Percentiles rank a stretch among this genome's conserved stretches.
Conservation (phyloP, 2,329 filamentous ascomycete genomes). For the Diaporthe nobilis region DNA sequence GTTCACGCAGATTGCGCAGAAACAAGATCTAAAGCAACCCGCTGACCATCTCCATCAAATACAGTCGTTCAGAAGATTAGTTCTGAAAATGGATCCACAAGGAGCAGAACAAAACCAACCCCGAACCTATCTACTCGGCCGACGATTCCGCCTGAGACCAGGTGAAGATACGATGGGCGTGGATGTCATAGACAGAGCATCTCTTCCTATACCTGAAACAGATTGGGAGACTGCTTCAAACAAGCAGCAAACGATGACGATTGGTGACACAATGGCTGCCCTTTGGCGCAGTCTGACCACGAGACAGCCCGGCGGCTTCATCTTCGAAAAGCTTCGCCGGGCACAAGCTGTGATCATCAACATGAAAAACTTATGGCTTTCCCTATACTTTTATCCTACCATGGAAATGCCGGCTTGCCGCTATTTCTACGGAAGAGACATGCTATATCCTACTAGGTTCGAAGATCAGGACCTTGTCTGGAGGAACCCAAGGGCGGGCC, state of each 20-base stretch:
- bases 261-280: not conserved
- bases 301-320: conserved; percentile 1
- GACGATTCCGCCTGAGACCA: too few relatives aligned
- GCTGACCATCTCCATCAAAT: too few relatives aligned
- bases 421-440: not conserved
- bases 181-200: not conserved
- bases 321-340: not conserved
- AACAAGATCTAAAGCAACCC: too few relatives aligned
- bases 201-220: not conserved
- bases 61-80: too few relatives aligned
- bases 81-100: too few relatives aligned
- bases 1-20: too few relatives aligned
- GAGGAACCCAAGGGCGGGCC: not conserved
- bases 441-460: not conserved
- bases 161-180: too few relatives aligned
- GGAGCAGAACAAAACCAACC: too few relatives aligned
- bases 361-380: not conserved
- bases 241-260: not conserved
- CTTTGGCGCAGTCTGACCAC: not conserved
- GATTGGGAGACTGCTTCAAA: not conserved
- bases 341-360: not conserved
- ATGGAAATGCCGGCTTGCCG: not conserved
- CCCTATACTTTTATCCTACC: not conserved
- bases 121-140: too few relatives aligned
- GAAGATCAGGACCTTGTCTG: not conserved